A percentile compares a stretch with the other conserved stretches of the same genome.
Evolutionary conservation across 108 stramenopile species (phyloP).

Genomic region (Nitzschia sp.): DNA sequence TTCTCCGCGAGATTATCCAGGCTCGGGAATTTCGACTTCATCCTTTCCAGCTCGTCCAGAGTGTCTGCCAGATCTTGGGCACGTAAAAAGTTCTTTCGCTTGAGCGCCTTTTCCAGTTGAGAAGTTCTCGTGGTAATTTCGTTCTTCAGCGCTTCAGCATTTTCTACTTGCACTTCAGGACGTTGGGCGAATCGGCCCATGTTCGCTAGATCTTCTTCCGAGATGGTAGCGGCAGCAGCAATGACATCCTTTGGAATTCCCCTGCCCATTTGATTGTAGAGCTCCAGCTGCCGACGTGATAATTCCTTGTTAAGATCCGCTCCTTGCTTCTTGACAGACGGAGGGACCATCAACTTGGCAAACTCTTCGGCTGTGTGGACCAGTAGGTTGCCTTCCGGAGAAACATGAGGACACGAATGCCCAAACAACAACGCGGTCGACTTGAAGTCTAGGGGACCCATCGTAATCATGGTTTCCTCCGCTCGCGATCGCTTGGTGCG

Average conservation of each 20-base stretch:
- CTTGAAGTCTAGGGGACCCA: slow-evolving; percentile 28
- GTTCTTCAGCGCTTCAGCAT: slow-evolving; percentile 19
- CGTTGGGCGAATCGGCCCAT: slow-evolving; percentile 27
- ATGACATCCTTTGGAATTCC: slow-evolving; percentile 31
- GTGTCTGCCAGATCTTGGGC: slow-evolving; percentile 25
- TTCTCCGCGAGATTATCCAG: slow-evolving; percentile 18
- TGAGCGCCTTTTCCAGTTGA: slow-evolving; percentile 22
- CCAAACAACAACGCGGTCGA: slow-evolving; percentile 30
- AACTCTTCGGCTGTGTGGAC: slow-evolving; percentile 33
- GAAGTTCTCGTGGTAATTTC: slow-evolving; percentile 7
- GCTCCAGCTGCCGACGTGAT: slow-evolving; percentile 21
- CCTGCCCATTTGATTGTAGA: slow-evolving; percentile 29
- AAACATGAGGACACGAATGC: slow-evolving; percentile 1
- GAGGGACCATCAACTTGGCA: slow-evolving; percentile 21
- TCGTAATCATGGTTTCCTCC: slow-evolving; percentile 33
- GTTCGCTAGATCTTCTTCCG: neutral
- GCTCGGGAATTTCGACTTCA: slow-evolving; percentile 15
- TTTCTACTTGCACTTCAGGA: slow-evolving; percentile 32
- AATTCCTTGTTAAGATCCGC: slow-evolving; percentile 10
- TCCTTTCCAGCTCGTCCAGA: slow-evolving; percentile 27
- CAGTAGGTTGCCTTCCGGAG: neutral
- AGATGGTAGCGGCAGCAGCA: slow-evolving; percentile 9
- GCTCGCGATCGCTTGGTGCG: slow-evolving; percentile 26
- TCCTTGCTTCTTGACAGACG: slow-evolving; percentile 10
- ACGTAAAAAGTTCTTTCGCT: slow-evolving; percentile 24